Evolutionary conservation across 768 basidiomycete genomes (phyloP), one percentile per base, ranked within the genome.

Genomic region (Leccinellum albellum): DNA sequence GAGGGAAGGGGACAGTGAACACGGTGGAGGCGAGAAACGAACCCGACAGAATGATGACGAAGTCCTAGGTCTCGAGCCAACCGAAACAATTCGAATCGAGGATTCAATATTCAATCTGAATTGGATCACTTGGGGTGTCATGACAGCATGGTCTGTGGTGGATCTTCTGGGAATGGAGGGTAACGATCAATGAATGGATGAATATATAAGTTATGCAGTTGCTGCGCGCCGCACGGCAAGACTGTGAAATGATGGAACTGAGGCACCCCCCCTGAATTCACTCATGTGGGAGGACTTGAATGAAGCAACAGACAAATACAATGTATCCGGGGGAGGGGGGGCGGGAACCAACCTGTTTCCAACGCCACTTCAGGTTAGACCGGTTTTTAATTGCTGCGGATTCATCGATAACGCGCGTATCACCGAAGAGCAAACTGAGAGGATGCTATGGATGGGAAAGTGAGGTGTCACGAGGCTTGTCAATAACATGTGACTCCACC

Each of bases 301-400:
- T 42, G 40, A 42, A 42, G 40, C 40, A 42, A 42, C 40, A 42
- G n/a, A 20, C 17, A 9, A 32, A 47, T 44, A 61, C 52, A 66
- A 57, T 45, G 56, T 45, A 56, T 64, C 47, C 24, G 59, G 32
- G 42, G 46, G 40, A 32, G 32, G 29, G 21, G 40, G 40, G 40
- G 40, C 40, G 40, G 40, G 40, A 42, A 42, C 28, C 56, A 31
- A 40, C 54, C 37, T 56, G 65, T 67, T 55, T 64, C 65, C 28
- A 66, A 42, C 62, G 65, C 63, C 52, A 50, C 51, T 64, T 67
- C 33, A 6, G 54, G 57, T 2, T 54, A 54, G 49, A 33, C n/a
- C 56, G 46, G 33, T 32, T 21, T n/a, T 29, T 53, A n/a, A 33
- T 42, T 42, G 20, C 54, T 64, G 59, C 55, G 56, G 51, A 50